Percentiles rank a stretch among this genome's conserved stretches.
Conservation (phyloP, 192 early-diverging fungal genomes). For the Umbelopsis sp. region DNA sequence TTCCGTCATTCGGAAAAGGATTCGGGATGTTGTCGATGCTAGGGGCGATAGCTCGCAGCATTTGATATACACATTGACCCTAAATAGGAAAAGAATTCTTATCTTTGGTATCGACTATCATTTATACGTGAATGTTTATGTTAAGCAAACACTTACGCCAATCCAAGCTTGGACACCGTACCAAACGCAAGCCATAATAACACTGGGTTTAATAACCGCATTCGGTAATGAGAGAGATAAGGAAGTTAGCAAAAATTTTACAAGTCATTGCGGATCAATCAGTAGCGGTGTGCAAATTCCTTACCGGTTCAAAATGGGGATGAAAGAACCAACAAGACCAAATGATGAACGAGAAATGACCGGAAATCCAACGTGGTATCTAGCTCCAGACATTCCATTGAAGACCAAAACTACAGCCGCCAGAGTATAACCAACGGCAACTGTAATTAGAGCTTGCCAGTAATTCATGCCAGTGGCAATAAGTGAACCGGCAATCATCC, state of each 20-base stretch:
- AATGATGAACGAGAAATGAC: slow-evolving; percentile 20
- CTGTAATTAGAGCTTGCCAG: slow-evolving; percentile 28
- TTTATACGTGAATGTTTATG: not conserved
- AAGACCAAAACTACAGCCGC: slow-evolving; percentile 19
- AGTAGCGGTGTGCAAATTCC: not conserved
- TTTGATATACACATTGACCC: slow-evolving; percentile 28
- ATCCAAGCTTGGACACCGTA: slow-evolving; percentile 32
- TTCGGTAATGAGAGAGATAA: not conserved
- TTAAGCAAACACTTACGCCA: slow-evolving; percentile 14
- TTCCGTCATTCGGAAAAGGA: not conserved
- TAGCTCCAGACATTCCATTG: slow-evolving; percentile 24
- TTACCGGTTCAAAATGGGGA: slow-evolving; percentile 26
- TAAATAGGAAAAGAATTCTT: not conserved
- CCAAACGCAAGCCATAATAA: slow-evolving; percentile 25
- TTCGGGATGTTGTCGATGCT: slow-evolving; percentile 24
- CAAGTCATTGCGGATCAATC: not conserved
- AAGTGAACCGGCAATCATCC: slow-evolving; percentile 28
- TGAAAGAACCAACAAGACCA: slow-evolving; percentile 21
- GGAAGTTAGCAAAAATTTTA: not conserved
- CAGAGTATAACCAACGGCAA: slow-evolving; percentile 25
- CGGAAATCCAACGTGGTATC: slow-evolving; percentile 27
- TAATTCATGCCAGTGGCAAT: slow-evolving; percentile 21
- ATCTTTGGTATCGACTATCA: not conserved
- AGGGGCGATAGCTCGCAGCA: slow-evolving; percentile 25
- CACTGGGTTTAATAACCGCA: not conserved